Conservation (phyloP, 345 rosid species). For the Eucalyptus curtisii region DNA sequence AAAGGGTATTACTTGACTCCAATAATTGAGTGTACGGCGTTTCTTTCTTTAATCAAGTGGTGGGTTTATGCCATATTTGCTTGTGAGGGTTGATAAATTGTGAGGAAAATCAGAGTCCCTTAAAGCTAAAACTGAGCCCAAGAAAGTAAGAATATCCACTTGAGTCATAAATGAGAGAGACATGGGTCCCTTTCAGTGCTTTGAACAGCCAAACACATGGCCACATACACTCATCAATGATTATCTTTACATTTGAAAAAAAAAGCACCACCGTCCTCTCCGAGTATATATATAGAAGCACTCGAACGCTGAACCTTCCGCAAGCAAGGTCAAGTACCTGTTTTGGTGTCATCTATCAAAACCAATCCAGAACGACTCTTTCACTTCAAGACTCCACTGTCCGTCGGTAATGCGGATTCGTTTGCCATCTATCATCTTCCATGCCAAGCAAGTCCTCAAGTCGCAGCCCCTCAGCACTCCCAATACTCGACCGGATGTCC, state of each 20-base stretch:
- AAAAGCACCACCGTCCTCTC: neutral
- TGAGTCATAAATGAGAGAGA: neutral
- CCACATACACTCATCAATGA: neutral
- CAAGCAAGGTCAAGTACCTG: neutral
- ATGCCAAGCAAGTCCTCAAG: conserved; percentile 13
- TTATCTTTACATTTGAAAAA: neutral
- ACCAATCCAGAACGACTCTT: neutral
- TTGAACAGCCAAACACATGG: neutral
- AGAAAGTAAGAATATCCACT: neutral
- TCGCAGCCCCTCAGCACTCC: neutral
- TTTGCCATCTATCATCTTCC: conserved; percentile 5
- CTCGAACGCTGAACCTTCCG: neutral
- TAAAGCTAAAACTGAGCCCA: neutral
- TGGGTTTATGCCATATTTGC: neutral
- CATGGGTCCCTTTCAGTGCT: neutral
- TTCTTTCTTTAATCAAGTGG: neutral
- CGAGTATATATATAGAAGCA: neutral
- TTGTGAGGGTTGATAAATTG: neutral
- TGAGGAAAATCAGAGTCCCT: neutral
- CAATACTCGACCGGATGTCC: conserved; percentile 6
- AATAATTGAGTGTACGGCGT: neutral
- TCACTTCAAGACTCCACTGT: neutral
- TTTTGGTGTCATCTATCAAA: neutral
- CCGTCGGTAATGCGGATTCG: conserved; percentile 9
- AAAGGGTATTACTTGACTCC: neutral